A percentile compares a stretch with the other conserved stretches of the same genome.
phyloP scores from a whole-genome alignment of 176 grass and related monocot genomes.

The Carex scoparia region DNA sequence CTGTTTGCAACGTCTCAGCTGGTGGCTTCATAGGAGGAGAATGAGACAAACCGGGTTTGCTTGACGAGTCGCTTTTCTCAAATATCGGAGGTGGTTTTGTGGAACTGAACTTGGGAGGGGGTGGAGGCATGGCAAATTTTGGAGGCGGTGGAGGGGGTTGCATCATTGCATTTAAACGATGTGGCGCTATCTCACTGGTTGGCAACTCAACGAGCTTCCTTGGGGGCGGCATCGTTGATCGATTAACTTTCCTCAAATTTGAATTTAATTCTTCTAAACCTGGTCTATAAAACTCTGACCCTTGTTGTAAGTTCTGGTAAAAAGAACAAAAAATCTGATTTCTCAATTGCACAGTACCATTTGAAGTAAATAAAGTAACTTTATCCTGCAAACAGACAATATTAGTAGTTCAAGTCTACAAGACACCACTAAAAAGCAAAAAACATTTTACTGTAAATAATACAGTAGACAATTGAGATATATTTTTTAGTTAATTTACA shows the following conservation, averaged over 20 bases:
- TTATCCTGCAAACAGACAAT: slow-evolving; percentile 31
- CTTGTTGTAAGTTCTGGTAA: slow-evolving; percentile 93
- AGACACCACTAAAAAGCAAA: neutral
- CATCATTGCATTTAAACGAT: slow-evolving; percentile 23
- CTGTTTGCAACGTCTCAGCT: slow-evolving; percentile 25
- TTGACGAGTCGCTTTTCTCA: slow-evolving; percentile 18
- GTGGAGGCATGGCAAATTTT: slow-evolving; percentile 22
- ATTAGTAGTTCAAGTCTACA: slow-evolving; percentile 1
- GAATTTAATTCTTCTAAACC: slow-evolving; percentile 47
- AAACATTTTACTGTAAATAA: neutral
- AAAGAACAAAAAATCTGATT: slow-evolving; percentile 43
- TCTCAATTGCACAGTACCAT: neutral
- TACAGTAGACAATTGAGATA: neutral
- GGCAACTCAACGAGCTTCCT: slow-evolving; percentile 44
- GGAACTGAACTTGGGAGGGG: slow-evolving; percentile 49
- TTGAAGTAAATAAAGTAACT: slow-evolving; percentile 24
- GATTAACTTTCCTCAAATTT: slow-evolving; percentile 28
- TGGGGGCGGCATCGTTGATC: slow-evolving; percentile 35
- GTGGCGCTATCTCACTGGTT: slow-evolving; percentile 32
- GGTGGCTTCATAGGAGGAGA: slow-evolving; percentile 18
- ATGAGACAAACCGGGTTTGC: slow-evolving; percentile 28
- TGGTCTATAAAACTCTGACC: slow-evolving; percentile 89
- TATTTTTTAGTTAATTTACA: neutral
- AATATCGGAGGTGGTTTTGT: slow-evolving; percentile 18
- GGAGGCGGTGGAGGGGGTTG: slow-evolving; percentile 3